Percentiles rank a stretch among this genome's conserved stretches.
phyloP scores from a whole-genome alignment of 139 green algal species.

The Chlamydomonas schloesseri region DNA sequence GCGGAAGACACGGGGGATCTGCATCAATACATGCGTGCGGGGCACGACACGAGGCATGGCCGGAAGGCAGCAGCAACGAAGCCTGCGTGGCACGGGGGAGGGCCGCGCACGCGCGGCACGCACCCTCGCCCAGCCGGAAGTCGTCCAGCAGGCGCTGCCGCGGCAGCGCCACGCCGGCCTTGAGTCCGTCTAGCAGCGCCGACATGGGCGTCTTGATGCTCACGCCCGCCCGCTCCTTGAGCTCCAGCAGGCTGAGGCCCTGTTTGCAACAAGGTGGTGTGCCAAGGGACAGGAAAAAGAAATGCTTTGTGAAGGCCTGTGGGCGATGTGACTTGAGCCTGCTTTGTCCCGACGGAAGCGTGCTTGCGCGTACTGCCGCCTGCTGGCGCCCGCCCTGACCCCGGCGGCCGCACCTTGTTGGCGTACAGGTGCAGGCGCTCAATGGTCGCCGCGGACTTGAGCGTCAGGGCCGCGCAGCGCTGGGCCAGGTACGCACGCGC shows the following conservation, averaged over 20 bases:
- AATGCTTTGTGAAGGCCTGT: too few relatives aligned
- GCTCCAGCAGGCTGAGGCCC: neutral
- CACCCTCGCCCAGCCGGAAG: constrained; percentile 35
- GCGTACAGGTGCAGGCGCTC: constrained; percentile 26
- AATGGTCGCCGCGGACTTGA: neutral
- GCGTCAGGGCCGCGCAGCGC: constrained; percentile 27
- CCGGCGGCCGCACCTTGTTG: neutral
- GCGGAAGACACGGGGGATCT: too few relatives aligned
- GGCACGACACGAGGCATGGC: neutral
- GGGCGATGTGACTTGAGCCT: too few relatives aligned
- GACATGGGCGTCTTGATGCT: constrained; percentile 9
- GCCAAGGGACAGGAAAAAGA: neutral
- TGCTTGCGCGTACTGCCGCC: too few relatives aligned
- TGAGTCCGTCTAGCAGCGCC: constrained; percentile 44
- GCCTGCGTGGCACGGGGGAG: neutral
- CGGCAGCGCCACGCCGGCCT: constrained; percentile 47
- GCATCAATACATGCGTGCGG: neutral
- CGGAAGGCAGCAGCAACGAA: neutral
- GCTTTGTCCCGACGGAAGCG: too few relatives aligned
- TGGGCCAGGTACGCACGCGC: neutral
- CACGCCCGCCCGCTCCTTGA: neutral
- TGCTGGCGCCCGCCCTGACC: too few relatives aligned
- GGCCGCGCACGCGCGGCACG: neutral
- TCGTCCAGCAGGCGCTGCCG: constrained; percentile 39
- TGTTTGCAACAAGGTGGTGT: too few relatives aligned